Evolutionary conservation across 805 yeast genomes (phyloP).

Genomic region (Saccharomycopsis fermentans): DNA sequence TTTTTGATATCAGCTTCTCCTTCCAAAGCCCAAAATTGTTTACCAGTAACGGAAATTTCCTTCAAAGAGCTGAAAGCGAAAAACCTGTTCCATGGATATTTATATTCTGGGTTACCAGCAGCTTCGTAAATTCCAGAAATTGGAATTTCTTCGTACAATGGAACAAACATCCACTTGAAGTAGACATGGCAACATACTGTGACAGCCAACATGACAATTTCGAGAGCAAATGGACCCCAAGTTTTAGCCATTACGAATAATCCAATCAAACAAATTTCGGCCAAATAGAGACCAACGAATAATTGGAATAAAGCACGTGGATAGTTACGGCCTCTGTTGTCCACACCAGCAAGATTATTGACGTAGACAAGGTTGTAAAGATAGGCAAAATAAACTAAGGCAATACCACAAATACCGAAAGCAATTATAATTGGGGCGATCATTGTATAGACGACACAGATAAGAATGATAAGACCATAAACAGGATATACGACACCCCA

Average conservation of each 20-base stretch:
- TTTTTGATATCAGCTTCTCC: neutral
- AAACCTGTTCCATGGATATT: constrained; percentile 50
- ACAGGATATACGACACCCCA: constrained; percentile 82
- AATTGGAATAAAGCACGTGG: constrained; percentile 64
- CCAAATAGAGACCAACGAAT: constrained; percentile 61
- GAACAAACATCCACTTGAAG: constrained; percentile 48
- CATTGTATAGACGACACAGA: constrained; percentile 65
- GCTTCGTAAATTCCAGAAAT: constrained; percentile 39
- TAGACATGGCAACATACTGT: constrained; percentile 53
- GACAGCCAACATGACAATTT: constrained; percentile 45
- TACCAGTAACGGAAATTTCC: constrained; percentile 46
- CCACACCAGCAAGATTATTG: constrained; percentile 39
- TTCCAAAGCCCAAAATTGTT: constrained; percentile 22
- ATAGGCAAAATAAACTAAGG: constrained; percentile 50
- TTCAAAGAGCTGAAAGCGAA: constrained; percentile 37
- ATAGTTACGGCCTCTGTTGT: constrained; percentile 64
- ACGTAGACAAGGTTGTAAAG: constrained; percentile 58
- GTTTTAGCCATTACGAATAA: constrained; percentile 67
- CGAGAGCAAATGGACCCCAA: constrained; percentile 71
- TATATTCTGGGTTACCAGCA: constrained; percentile 29
- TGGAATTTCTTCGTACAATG: constrained; percentile 61
- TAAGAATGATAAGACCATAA: constrained; percentile 63
- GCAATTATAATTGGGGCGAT: constrained; percentile 67
- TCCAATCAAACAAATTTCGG: constrained; percentile 59
- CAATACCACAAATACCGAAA: constrained; percentile 51